phyloP scores from a whole-genome alignment of 2,329 filamentous ascomycete genomes.

The Ascochyta pisi region DNA sequence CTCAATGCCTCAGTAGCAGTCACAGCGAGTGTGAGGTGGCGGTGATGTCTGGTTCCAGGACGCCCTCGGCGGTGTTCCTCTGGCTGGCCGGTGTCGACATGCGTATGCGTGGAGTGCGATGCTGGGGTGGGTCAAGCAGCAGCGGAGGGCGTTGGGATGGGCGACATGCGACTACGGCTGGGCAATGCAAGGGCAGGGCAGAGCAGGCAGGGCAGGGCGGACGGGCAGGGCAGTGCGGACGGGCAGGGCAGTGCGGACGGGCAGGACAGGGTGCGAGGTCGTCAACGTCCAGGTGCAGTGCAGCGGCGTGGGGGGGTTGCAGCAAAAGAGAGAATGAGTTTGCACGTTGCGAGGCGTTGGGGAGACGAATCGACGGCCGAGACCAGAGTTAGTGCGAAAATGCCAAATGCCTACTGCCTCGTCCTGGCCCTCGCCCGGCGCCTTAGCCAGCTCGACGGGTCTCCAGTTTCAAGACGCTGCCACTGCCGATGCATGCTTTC shows the following conservation, averaged over 20 bases:
- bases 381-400: slow-evolving; percentile 10
- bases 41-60: slow-evolving; percentile 30
- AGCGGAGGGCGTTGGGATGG: slow-evolving; percentile 20
- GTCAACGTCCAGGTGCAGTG: slow-evolving; percentile 5
- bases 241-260: no score
- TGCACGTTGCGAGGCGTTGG: slow-evolving; percentile 18
- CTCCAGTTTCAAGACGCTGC: slow-evolving; percentile 1
- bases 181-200: slow-evolving; percentile 17
- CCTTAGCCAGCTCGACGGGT: neutral
- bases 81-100: slow-evolving; percentile 39
- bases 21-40: slow-evolving; percentile 19
- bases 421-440: neutral
- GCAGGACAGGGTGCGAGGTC: neutral
- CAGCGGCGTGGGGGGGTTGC: slow-evolving; percentile 11
- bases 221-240: no score
- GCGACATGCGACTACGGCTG: slow-evolving; percentile 15
- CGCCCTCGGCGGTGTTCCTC: slow-evolving; percentile 34
- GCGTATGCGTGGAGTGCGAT: slow-evolving; percentile 31
- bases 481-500: slow-evolving; percentile 13
- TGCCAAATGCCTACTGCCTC: slow-evolving; percentile 2
- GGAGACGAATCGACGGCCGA: slow-evolving; percentile 15
- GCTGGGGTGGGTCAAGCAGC: slow-evolving; percentile 17
- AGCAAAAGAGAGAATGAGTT: slow-evolving; percentile 17
- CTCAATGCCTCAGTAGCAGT: slow-evolving; percentile 33
- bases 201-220: neutral